These are phyloP conservation scores for Fagus sylvatica DNA, from an alignment of 306 rosid species.

Conservation along the genomic window DNA sequence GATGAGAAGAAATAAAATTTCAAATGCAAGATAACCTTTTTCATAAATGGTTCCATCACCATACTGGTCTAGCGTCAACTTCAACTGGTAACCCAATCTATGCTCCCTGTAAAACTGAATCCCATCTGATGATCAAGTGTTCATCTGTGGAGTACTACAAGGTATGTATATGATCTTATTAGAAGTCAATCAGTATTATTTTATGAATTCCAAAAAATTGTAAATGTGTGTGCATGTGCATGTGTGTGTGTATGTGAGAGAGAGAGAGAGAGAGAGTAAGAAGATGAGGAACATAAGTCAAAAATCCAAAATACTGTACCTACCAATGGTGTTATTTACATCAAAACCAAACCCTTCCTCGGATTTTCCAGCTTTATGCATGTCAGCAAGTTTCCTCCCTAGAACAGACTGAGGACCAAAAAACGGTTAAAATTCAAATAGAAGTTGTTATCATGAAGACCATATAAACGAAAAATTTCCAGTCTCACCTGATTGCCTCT, in stretches of 20 bases:
- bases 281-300: conserved; percentile 5
- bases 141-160: conserved; percentile 86
- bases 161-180: conserved; percentile 10
- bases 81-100: conserved; percentile 83
- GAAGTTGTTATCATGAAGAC: conserved; percentile 14
- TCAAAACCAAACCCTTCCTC: conserved; percentile 83
- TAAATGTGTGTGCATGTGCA: neutral
- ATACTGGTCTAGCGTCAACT: conserved; percentile 62
- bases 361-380: conserved; percentile 90
- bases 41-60: conserved; percentile 70
- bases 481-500: conserved; percentile 80
- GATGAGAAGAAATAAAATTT: conserved; percentile 13
- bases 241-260: neutral
- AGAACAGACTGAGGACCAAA: conserved; percentile 60
- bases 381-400: conserved; percentile 90
- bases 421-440: conserved; percentile 15
- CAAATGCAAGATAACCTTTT: conserved; percentile 51
- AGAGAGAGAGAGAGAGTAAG: neutral
- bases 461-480: neutral
- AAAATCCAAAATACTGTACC: conserved; percentile 40
- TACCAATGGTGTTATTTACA: conserved; percentile 87
- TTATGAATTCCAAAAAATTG: neutral
- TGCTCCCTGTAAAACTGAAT: conserved; percentile 79
- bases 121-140: conserved; percentile 93
- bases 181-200: conserved; percentile 6